Percentiles rank a stretch among this genome's conserved stretches.
These are phyloP conservation scores for Phytopythium montanum DNA, from an alignment of 352 stramenopile species.

Conservation along the genomic window DNA sequence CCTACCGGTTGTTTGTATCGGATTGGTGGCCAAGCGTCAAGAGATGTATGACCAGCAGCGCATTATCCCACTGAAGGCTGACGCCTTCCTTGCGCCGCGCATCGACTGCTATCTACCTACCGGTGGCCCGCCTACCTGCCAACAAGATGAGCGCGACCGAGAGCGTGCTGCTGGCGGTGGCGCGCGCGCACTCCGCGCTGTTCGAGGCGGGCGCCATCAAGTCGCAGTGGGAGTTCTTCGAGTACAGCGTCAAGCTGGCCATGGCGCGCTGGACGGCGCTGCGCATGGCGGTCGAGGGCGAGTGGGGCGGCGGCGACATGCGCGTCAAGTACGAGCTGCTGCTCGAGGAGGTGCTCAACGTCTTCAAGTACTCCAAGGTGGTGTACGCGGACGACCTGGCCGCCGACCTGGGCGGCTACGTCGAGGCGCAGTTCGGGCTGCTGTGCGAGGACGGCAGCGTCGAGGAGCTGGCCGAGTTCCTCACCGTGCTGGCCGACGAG, in stretches of 20 bases:
- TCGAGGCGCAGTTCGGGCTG: conserved; percentile 73
- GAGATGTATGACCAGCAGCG: too few species aligned
- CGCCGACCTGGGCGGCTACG: conserved; percentile 67
- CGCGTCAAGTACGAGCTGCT: conserved; percentile 80
- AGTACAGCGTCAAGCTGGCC: conserved; percentile 78
- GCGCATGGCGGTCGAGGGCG: conserved; percentile 79
- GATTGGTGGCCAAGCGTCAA: too few species aligned
- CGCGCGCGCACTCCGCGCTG: conserved; percentile 47
- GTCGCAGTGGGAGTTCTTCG: conserved; percentile 80
- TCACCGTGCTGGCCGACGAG: conserved; percentile 65
- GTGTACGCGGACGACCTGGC: conserved; percentile 66
- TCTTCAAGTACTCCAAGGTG: conserved; percentile 80
- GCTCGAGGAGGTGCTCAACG: conserved; percentile 68
- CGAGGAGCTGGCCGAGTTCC: conserved; percentile 61
- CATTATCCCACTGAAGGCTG: too few species aligned
- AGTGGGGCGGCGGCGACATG: conserved; percentile 81
- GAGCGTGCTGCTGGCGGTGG: conserved; percentile 49
- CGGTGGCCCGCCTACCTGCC: too few species aligned
- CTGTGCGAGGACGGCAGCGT: conserved; percentile 78
- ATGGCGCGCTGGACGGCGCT: conserved; percentile 78
- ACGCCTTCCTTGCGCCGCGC: too few species aligned
- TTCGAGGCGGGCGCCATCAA: conserved; percentile 56
- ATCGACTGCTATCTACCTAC: too few species aligned
- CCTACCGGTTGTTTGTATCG: too few species aligned
- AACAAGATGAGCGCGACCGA: conserved; percentile 36